Evolutionary conservation across 768 basidiomycete genomes (phyloP), one percentile per base, ranked within the genome.

Genomic region (Suillus sp.): DNA sequence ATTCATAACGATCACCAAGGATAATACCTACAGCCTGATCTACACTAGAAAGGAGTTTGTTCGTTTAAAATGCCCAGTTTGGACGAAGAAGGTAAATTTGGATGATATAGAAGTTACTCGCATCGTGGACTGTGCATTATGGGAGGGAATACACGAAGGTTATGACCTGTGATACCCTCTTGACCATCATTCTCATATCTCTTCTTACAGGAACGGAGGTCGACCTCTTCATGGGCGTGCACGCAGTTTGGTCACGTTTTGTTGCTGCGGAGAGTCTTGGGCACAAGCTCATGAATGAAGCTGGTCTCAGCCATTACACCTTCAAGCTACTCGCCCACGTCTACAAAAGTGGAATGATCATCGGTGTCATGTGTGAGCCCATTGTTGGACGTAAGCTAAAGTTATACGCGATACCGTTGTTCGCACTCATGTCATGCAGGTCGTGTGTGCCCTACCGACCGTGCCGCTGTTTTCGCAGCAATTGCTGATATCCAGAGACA

Each of bases 81-180:
- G 74, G 74, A 74, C 72, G 42, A 75, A 75, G 68, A 74, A 75
- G 75, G 72, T 72, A 11, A 70, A 77, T 35, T 20, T 75, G 47
- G 65, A 68, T 50, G 72, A 75, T 50, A 76, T 77, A 5, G 75
- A 75, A 65, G 3, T 76, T 42, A 74, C 74, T 13, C 72, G 74
- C 30, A 67, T 76, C 27, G 22, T 16, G 20, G 42, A 51, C 32
- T 66, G 67, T 13, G 8, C 68, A 32, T 55, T 35, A 35, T 76
- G 74, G 74, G 74, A 75, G 60, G 74, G 74, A 6, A 67, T 68
- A 20, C 70, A 76, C 48, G 20, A 75, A 42, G 75, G 74, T 67
- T 55, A 56, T 3, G 37, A 47, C 40, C 34, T 11, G 40, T 38
- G 37, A 35, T 8, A 10, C 11, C 61, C 43, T 55, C 16, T 60